These are phyloP conservation scores for Verticillium albo-atrum DNA, from an alignment of 2,329 filamentous ascomycete species.

Conservation along the genomic window DNA sequence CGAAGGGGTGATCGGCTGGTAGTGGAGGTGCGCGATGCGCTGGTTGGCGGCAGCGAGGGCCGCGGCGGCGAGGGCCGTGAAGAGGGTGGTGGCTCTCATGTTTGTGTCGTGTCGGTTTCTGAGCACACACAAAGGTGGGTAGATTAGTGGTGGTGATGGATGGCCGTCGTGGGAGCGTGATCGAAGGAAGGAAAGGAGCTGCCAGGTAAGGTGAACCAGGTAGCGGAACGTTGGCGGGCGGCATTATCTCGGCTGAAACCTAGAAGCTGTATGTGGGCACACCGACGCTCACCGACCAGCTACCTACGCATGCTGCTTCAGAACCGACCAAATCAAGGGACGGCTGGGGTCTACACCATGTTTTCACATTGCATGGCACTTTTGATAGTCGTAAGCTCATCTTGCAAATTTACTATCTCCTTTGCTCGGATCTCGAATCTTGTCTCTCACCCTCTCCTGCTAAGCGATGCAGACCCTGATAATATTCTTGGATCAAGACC, in stretches of 20 bases:
- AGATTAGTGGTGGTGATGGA: not conserved
- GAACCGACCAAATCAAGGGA: too few relatives aligned
- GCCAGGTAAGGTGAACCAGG: not conserved
- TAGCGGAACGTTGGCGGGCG: not conserved
- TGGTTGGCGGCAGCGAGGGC: constrained; percentile 32
- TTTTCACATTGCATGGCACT: not conserved
- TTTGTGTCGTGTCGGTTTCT: not conserved
- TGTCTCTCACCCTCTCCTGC: not conserved
- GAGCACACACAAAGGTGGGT: not conserved
- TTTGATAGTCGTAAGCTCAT: not conserved
- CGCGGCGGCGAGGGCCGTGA: constrained; percentile 38
- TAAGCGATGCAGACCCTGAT: not conserved
- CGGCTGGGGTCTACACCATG: too few relatives aligned
- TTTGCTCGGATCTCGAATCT: not conserved
- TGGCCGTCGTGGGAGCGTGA: not conserved
- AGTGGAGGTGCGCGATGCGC: constrained; percentile 46
- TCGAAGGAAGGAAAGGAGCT: not conserved
- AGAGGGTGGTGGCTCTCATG: constrained; percentile 37
- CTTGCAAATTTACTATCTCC: not conserved
- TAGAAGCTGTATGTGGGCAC: not conserved
- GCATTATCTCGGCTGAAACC: not conserved
- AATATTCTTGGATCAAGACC: not conserved
- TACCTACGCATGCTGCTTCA: too few relatives aligned
- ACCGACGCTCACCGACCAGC: not conserved
- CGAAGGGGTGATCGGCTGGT: constrained; percentile 42